phyloP scores from a whole-genome alignment of 1,284 basidiomycete genomes.

The Quambalaria eucalypti region DNA sequence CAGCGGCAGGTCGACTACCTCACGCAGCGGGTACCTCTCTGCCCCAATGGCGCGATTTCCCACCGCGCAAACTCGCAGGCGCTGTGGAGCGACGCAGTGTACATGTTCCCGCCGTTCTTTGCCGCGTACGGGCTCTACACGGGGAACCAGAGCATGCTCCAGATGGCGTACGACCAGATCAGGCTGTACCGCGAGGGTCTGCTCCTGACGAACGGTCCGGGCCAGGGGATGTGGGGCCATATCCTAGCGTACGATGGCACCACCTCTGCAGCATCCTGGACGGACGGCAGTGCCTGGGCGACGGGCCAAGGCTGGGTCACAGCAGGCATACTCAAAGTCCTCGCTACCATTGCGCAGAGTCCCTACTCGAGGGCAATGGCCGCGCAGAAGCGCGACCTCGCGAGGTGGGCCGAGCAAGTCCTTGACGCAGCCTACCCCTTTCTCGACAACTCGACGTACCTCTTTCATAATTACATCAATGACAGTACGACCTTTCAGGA shows the following conservation, averaged over 20 bases:
- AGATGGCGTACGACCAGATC: constrained; percentile 68
- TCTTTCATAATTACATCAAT: constrained; percentile 41
- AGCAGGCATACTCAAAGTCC: constrained; percentile 72
- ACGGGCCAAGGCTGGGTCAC: constrained; percentile 80
- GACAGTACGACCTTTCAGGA: constrained; percentile 28
- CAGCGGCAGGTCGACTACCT: constrained; percentile 64
- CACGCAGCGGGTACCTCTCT: constrained; percentile 56
- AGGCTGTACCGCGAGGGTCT: constrained; percentile 60
- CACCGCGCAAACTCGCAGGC: constrained; percentile 26
- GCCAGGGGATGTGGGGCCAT: constrained; percentile 39
- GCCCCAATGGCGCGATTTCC: constrained; percentile 46
- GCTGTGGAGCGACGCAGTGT: constrained; percentile 52
- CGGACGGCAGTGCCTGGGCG: constrained; percentile 53
- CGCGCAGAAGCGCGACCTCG: constrained; percentile 57
- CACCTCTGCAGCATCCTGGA: constrained; percentile 18
- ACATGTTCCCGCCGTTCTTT: constrained; percentile 85
- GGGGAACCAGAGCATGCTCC: constrained; percentile 60
- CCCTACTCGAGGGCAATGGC: constrained; percentile 53
- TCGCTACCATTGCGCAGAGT: constrained; percentile 63
- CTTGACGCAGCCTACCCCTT: constrained; percentile 61
- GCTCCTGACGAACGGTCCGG: constrained; percentile 54
- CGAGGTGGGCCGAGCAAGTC: constrained; percentile 63
- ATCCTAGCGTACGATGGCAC: constrained; percentile 17
- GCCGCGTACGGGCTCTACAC: constrained; percentile 74
- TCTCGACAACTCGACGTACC: constrained; percentile 46